Conservation (phyloP, 1,284 basidiomycete genomes). For the Ustilago xerochloae region DNA sequence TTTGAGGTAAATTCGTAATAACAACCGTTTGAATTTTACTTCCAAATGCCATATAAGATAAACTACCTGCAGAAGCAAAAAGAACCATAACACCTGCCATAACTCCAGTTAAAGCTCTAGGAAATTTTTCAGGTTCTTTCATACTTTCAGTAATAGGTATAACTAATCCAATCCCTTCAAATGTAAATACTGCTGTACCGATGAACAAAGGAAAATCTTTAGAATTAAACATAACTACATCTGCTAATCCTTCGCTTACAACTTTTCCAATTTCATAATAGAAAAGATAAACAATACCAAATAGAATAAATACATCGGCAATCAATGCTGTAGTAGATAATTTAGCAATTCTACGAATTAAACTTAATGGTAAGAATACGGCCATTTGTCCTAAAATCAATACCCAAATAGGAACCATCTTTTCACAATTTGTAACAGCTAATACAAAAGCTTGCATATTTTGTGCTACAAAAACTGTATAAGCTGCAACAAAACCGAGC, state of each 20-base stretch:
- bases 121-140: constrained; percentile 89
- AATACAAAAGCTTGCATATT: constrained; percentile 85
- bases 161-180: constrained; percentile 95
- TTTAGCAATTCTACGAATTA: constrained; percentile 72
- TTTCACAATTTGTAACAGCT: constrained; percentile 83
- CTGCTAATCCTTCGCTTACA: constrained; percentile 69
- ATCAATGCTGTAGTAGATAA: constrained; percentile 90
- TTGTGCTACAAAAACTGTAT: constrained; percentile 95
- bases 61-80: constrained; percentile 88
- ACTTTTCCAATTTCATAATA: constrained; percentile 63
- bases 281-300: constrained; percentile 74
- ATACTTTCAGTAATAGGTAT: constrained; percentile 98
- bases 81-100: constrained; percentile 83
- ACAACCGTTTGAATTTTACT: constrained; percentile 90
- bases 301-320: constrained; percentile 93
- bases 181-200: constrained; percentile 97
- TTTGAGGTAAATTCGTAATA: constrained; percentile 89
- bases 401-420: constrained; percentile 77
- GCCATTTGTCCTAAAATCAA: constrained; percentile 86
- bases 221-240: constrained; percentile 87
- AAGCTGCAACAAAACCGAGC: constrained; percentile 85
- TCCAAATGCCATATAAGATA: constrained; percentile 90
- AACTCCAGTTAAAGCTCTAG: constrained; percentile 84
- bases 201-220: constrained; percentile 91
- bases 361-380: constrained; percentile 74